Percentiles rank a stretch among this genome's conserved stretches.
These are phyloP conservation scores for Stylonectria norvegica DNA, from an alignment of 2,329 filamentous ascomycete species.

Conservation along the genomic window DNA sequence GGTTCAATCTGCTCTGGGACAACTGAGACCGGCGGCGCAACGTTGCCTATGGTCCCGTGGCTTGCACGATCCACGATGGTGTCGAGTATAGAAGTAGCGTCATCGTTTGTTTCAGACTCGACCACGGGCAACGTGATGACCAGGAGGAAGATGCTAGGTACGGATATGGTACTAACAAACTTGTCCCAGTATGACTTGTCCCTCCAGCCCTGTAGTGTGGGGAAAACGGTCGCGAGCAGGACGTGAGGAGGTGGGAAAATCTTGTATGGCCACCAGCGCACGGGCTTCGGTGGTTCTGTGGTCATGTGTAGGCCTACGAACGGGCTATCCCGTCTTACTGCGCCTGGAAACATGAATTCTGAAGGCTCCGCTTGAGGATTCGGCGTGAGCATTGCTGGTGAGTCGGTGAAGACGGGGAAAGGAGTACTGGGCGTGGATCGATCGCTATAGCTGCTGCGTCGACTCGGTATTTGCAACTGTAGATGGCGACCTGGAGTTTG, in stretches of 20 bases:
- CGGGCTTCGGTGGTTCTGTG: conserved; percentile 41
- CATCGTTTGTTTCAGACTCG: conserved; percentile 61
- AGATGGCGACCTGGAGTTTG: conserved; percentile 27
- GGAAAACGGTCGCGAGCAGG: conserved; percentile 74
- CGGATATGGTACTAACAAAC: conserved; percentile 73
- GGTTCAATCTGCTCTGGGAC: conserved; percentile 34
- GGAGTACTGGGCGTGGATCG: conserved; percentile 54
- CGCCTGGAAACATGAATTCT: conserved; percentile 49
- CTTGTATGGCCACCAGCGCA: conserved; percentile 79
- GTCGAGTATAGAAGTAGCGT: conserved; percentile 24
- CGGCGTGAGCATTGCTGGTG: conserved; percentile 44
- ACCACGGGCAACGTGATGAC: conserved; percentile 90
- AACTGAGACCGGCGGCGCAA: conserved; percentile 34
- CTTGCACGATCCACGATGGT: conserved; percentile 26
- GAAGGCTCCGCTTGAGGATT: conserved; percentile 40
- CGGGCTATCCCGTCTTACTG: conserved; percentile 43
- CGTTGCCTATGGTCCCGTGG: conserved; percentile 25
- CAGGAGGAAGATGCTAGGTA: conserved; percentile 86
- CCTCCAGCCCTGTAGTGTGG: conserved; percentile 77
- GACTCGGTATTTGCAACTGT: conserved; percentile 47
- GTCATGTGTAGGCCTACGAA: conserved; percentile 43
- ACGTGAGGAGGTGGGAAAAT: conserved; percentile 69
- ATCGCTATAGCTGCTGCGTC: conserved; percentile 40
- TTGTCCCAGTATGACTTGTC: conserved; percentile 85
- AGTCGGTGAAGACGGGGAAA: conserved; percentile 68